Evolutionary conservation across 2,329 filamentous ascomycete genomes (phyloP).

Genomic region (Hymenoscyphus infarciens): DNA sequence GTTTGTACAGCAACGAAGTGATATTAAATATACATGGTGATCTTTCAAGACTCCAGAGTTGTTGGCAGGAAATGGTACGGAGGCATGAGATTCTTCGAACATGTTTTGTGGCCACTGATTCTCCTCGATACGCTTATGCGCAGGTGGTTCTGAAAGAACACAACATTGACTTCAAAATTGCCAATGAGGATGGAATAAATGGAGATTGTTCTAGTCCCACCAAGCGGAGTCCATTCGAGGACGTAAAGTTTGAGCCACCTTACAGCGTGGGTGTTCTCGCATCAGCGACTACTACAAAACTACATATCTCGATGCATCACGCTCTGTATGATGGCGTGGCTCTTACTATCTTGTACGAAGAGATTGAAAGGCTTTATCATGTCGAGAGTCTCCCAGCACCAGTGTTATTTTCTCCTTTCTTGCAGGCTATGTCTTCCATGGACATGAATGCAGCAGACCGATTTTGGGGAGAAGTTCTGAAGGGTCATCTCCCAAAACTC

Average conservation of each 20-base stretch:
- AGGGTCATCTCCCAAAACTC: constrained; percentile 39
- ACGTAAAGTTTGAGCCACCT: constrained; percentile 24
- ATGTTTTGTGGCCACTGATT: constrained; percentile 64
- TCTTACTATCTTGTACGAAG: constrained; percentile 64
- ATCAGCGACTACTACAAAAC: constrained; percentile 10
- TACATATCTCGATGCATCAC: constrained; percentile 57
- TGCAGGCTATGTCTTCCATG: constrained; percentile 53
- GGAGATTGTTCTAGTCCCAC: neutral
- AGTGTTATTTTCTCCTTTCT: constrained; percentile 59
- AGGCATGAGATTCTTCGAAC: constrained; percentile 78
- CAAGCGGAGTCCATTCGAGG: neutral
- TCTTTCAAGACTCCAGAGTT: constrained; percentile 46
- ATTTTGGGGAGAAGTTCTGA: constrained; percentile 65
- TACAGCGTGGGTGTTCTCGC: constrained; percentile 26
- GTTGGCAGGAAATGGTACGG: constrained; percentile 60
- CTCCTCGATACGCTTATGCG: constrained; percentile 59
- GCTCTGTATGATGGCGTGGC: constrained; percentile 84
- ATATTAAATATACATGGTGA: constrained; percentile 57
- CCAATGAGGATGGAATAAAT: constrained; percentile 4
- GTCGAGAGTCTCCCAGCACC: constrained; percentile 45
- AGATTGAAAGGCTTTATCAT: constrained; percentile 60
- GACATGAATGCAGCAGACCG: constrained; percentile 47
- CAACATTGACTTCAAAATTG: constrained; percentile 25
- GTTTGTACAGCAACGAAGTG: constrained; percentile 70
- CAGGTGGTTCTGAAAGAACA: constrained; percentile 64